Percentiles rank a stretch among this genome's conserved stretches.
These are phyloP conservation scores for Exophiala phaeomuriformis DNA, from an alignment of 2,329 filamentous ascomycete species.

Conservation along the genomic window DNA sequence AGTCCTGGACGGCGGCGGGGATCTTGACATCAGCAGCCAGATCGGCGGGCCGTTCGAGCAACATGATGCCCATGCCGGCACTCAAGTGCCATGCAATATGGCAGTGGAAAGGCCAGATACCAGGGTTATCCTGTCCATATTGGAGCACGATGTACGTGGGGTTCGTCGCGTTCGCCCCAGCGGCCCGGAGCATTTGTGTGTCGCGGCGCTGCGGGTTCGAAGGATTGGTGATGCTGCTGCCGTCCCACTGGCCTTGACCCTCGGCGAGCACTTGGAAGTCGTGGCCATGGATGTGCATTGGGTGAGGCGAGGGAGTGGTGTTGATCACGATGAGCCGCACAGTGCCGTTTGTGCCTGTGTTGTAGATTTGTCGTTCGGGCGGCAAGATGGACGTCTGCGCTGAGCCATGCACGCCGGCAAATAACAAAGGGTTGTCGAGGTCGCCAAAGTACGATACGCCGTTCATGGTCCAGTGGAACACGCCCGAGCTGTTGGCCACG, in stretches of 20 bases:
- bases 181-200: slow-evolving; percentile 28
- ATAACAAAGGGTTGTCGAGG: slow-evolving; percentile 37
- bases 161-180: slow-evolving; percentile 24
- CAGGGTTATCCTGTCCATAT: slow-evolving; percentile 39
- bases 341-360: slow-evolving; percentile 13
- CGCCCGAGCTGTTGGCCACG: slow-evolving; percentile 24
- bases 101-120: slow-evolving; percentile 40
- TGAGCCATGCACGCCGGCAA: slow-evolving; percentile 5
- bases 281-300: slow-evolving; percentile 34
- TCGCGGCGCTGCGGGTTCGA: slow-evolving; percentile 37
- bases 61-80: slow-evolving; percentile 16
- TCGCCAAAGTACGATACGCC: slow-evolving; percentile 45
- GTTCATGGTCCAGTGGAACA: slow-evolving; percentile 28
- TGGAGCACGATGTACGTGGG: slow-evolving; percentile 36
- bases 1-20: slow-evolving; percentile 5
- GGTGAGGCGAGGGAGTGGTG: slow-evolving; percentile 31
- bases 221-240: slow-evolving; percentile 18
- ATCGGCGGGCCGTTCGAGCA: slow-evolving; percentile 14
- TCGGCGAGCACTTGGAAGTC: slow-evolving; percentile 26
- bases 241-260: slow-evolving; percentile 21
- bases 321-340: slow-evolving; percentile 23
- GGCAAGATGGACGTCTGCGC: slow-evolving; percentile 4
- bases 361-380: slow-evolving; percentile 17
- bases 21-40: slow-evolving; percentile 9
- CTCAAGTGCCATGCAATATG: slow-evolving; percentile 33